Percentiles rank a stretch among this genome's conserved stretches.
Evolutionary conservation across 2,329 filamentous ascomycete species (phyloP).

Genomic region (Diaporthe australafricana): DNA sequence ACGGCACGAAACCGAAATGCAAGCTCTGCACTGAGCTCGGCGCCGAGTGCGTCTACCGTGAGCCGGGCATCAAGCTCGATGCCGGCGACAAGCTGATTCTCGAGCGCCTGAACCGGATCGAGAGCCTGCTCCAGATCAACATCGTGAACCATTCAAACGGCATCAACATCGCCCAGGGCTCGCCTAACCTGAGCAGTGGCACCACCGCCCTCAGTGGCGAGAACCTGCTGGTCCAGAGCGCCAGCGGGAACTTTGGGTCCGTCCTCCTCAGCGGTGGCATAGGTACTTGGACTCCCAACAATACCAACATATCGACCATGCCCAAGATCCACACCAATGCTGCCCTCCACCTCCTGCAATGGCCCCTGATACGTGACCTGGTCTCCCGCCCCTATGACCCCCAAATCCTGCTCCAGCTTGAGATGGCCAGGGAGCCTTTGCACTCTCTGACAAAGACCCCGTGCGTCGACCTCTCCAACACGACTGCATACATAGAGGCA

Average conservation of each 20-base stretch:
- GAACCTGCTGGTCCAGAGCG: slow-evolving; percentile 60
- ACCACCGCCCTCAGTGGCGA: slow-evolving; percentile 69
- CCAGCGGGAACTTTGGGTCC: slow-evolving; percentile 60
- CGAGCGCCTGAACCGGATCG: slow-evolving; percentile 81
- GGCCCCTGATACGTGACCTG: slow-evolving; percentile 82
- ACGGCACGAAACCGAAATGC: slow-evolving; percentile 84
- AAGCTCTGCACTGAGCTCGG: slow-evolving; percentile 79
- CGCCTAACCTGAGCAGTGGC: slow-evolving; percentile 73
- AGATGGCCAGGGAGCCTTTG: slow-evolving; percentile 83
- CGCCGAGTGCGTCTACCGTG: slow-evolving; percentile 85
- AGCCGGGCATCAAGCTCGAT: slow-evolving; percentile 88
- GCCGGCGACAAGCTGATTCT: slow-evolving; percentile 88
- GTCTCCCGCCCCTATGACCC: slow-evolving; percentile 83
- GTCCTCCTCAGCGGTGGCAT: slow-evolving; percentile 73
- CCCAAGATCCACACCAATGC: slow-evolving; percentile 87
- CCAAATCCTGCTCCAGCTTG: slow-evolving; percentile 83
- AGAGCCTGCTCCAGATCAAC: slow-evolving; percentile 80
- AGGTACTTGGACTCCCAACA: slow-evolving; percentile 74
- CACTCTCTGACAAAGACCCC: slow-evolving; percentile 73
- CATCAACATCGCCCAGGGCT: slow-evolving; percentile 69
- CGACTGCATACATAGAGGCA: slow-evolving; percentile 78
- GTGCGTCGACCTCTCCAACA: slow-evolving; percentile 79
- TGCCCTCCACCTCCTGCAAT: slow-evolving; percentile 81
- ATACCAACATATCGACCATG: slow-evolving; percentile 83
- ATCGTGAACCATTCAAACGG: slow-evolving; percentile 64